Base-by-base conservation (phyloP, 176 grass and related monocot species). In the Zoysia japonica region DNA sequence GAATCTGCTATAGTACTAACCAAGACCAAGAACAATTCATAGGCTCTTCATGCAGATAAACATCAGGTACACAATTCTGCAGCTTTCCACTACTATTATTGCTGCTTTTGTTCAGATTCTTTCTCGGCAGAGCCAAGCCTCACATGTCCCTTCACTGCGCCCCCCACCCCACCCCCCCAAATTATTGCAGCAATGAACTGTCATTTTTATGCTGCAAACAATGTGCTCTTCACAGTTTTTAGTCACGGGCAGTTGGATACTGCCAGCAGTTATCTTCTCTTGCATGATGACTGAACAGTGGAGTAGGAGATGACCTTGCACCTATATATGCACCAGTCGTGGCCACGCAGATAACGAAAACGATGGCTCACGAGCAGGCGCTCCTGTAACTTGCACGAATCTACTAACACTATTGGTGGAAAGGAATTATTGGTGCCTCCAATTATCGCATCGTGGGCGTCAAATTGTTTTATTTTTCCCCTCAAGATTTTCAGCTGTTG, bases 381-480 rank as follows among this genome's bases (percentile, higher is more conserved):
- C 8, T 47, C 49, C 13, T 4, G 42, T 51, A 15, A 44, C 37
- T 64, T 37, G 70, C 47, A 66, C 39, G 36, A 12, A 39, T 14
- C 0, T 2, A 62, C 9, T 8, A 20, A 11, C 1, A 42, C 28
- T 28, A 28, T 35, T 16, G 36, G 3, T n/a, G 70, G 10, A 61
- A 36, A 4, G 2, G 5, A 41, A 65, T n/a, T 9, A 82, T 82
- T 50, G 45, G 68, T 14, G 5, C 38, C 70, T 28, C 28, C 28
- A 83, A 83, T 83, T 75, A 74, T 82, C 74, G 80, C 55, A 1
- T 43, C 55, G n/a, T 59, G 47, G 11, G 70, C 70, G 74, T 66
- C 67, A 45, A 20, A 57, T 7, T 57, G 54, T 7, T 59, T 19
- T 57, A 28, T 28, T 59, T 20, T 19, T 59, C 1, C 7, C 3